Conservation (phyloP, 2,329 filamentous ascomycete species). For the Clonostachys sp. region DNA sequence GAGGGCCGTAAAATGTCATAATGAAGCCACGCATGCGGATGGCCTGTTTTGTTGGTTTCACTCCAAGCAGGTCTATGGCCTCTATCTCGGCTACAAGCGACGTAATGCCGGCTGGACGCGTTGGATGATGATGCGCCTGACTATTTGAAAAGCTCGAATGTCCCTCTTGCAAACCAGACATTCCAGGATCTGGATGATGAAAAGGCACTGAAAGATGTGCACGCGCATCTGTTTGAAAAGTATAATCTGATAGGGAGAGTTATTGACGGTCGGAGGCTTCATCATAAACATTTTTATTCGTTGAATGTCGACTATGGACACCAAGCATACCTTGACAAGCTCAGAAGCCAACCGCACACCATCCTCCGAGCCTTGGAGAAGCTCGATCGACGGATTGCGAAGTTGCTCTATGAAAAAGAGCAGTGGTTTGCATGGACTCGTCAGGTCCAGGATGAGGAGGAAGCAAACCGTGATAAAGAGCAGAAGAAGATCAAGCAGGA, state of each 20-base stretch:
- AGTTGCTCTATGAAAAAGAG: slow-evolving; percentile 13
- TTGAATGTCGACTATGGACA: slow-evolving; percentile 14
- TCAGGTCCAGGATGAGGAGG: slow-evolving; percentile 12
- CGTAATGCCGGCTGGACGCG: slow-evolving; percentile 13
- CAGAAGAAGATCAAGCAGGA: slow-evolving; percentile 19
- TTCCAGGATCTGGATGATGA: slow-evolving; percentile 8
- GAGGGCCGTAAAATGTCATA: slow-evolving; percentile 55
- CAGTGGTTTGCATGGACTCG: slow-evolving; percentile 15
- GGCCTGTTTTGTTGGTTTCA: slow-evolving; percentile 16
- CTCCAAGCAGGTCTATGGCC: slow-evolving; percentile 10
- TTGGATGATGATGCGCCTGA: slow-evolving; percentile 8
- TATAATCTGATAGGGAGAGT: slow-evolving; percentile 12
- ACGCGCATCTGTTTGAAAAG: slow-evolving; percentile 12
- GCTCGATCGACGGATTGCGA: slow-evolving; percentile 8
- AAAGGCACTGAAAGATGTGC: slow-evolving; percentile 6
- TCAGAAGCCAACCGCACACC: slow-evolving; percentile 12
- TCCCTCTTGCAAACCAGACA: slow-evolving; percentile 12
- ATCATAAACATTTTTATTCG: slow-evolving; percentile 16
- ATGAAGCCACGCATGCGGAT: slow-evolving; percentile 28
- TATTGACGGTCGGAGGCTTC: slow-evolving; percentile 14
- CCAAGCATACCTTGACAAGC: slow-evolving; percentile 15
- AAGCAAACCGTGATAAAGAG: slow-evolving; percentile 14
- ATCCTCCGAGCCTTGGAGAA: slow-evolving; percentile 8
- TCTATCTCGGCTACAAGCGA: slow-evolving; percentile 17
- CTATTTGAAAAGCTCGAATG: slow-evolving; percentile 5